Base-by-base conservation (phyloP, 495 filamentous ascomycete genomes). In the Podospora fimiseda region DNA sequence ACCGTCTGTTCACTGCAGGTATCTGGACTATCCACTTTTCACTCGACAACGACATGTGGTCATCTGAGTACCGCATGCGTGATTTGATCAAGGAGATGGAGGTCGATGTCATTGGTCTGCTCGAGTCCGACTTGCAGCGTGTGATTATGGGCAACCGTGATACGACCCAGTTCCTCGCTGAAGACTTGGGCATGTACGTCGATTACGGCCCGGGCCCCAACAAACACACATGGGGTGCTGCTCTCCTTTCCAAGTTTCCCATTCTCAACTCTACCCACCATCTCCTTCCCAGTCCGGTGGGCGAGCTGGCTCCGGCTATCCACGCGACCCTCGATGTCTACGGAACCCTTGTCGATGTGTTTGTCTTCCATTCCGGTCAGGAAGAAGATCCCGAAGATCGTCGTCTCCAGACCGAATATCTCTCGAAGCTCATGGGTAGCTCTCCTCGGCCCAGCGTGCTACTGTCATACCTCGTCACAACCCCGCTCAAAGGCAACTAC, bases 81-180 rank as follows among this genome's bases (percentile, higher is more conserved):
- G 83, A 95, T 72, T 72, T 96, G 9, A 87, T 99, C 62, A 87
- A 89, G 60, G 93, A 96, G 63, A 73, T 95, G 15, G 94, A 99
- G 68, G 72, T 99, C 37, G 94, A 99, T 62, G 88, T 99, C 40
- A 80, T 99, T 52, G 94, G 94, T 38, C 80, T 99, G 40, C 77
- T 99, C 30, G 94, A 99, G 65, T 86, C 85, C 0, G 94, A 99
- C 67, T 80, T 90, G 45, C 94, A 99, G 70, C 87, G 93, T 56
- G 93, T 99, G 70, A 97, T 99, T 75, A 99, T 99, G 94, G 94
- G 94, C 49, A 99, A 96, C 71, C 88, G 92, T 60, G 94, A 99
- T 68, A 86, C 88, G 44, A 96, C 94, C 13, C 93, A 97, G 68
- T 91, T 88, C 69, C 79, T 99, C 30, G 91, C 94, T 21, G 93